phyloP scores from a whole-genome alignment of 805 yeast genomes.

The Saccharomycopsis schoenii region DNA sequence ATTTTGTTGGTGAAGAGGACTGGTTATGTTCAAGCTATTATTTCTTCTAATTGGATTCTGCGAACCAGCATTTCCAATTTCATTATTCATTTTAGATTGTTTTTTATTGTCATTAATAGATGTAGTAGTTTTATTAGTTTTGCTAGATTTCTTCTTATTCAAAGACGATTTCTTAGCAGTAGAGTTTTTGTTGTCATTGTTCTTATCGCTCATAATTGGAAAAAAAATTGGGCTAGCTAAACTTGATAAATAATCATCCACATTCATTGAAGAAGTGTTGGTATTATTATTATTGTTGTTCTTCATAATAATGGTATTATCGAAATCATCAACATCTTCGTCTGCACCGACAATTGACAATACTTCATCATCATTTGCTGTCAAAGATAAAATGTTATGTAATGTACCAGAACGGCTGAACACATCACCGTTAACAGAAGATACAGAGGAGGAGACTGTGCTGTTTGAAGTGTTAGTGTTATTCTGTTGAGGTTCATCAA shows the following conservation, averaged over 20 bases:
- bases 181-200: background rate
- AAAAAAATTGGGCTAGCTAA: constrained; percentile 16
- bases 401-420: background rate
- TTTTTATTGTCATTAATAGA: background rate
- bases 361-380: background rate
- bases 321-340: background rate
- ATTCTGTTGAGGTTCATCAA: constrained; percentile 30
- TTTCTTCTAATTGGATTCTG: background rate
- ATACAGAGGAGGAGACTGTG: background rate
- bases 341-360: background rate
- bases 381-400: background rate
- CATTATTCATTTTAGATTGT: background rate
- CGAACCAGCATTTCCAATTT: background rate
- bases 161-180: too few relatives aligned
- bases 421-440: background rate
- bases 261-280: constrained; percentile 4
- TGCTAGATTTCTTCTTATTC: background rate
- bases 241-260: constrained; percentile 18
- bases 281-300: background rate
- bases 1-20: background rate
- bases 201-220: constrained; percentile 2
- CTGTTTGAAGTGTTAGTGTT: background rate
- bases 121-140: background rate
- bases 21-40: background rate
- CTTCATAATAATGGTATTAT: background rate